Evolutionary conservation across 179 eudicot genomes (phyloP), one percentile per base, ranked within the genome.

Genomic region (Silene noctiflora): DNA sequence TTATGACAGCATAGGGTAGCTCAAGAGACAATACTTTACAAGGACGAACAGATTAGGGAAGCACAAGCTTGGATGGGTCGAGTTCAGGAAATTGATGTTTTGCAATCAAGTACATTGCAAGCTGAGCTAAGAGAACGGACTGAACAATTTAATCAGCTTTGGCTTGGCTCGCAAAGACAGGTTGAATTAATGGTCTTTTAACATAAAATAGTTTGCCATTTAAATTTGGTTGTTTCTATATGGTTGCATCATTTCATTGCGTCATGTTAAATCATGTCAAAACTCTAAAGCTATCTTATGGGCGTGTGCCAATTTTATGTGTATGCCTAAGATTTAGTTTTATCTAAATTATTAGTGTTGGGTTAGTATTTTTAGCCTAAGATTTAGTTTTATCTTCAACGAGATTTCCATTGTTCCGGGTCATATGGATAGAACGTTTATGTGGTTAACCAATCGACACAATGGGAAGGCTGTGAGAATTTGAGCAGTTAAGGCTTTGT

Each of bases 51-150:
- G 73, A 61, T 94, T 80, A 87, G 95, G 83, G 98, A 96, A 9
- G 95, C 98, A 69, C 98, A 94, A 80, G 77, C 88, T 66, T 96
- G 99, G 99, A 88, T 96, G 69, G 75, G 90, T 46, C 85, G 92
- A 56, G 88, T 84, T 67, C 99, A 94, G 80, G 99, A 96, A 79
- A 89, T 91, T 83, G 98, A 94, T 84, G 94, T 77, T 24, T 77
- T 96, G 85, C 94, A 94, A 66, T 86, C 96, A 82, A 88, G 79
- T 69, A 78, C 88, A 3, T 81, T 96, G 81, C 98, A 96, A 82
- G 91, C 87, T 84, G 98, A 96, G 88, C 75, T 96, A 75, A 89
- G 91, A 78, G 96, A 96, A 64, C 92, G 94, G 58, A 86, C 90
- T 11, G 99, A 96, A 25, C 98, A 91, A 64, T 91, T 85, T 80